A percentile compares a stretch with the other conserved stretches of the same genome.
Evolutionary conservation across 2,329 filamentous ascomycete species (phyloP).

Genomic region (Diaporthe velutina): DNA sequence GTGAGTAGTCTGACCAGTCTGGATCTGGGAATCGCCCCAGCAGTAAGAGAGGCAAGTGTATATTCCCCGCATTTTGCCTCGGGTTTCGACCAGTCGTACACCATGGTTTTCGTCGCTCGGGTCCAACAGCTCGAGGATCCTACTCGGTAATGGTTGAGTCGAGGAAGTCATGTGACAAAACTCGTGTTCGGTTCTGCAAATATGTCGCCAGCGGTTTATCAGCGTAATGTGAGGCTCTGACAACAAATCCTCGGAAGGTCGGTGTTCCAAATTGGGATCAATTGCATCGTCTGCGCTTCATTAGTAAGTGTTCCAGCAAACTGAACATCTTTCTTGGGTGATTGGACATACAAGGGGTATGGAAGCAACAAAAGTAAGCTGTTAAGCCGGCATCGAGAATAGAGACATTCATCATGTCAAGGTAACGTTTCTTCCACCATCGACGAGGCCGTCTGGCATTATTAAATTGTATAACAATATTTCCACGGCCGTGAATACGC

Average conservation of each 20-base stretch:
- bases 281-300: neutral
- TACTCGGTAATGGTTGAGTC: neutral
- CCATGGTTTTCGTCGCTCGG: accelerated
- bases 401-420: too few species aligned
- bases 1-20: neutral
- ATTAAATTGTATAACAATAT: too few species aligned
- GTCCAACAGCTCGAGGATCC: neutral
- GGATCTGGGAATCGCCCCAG: neutral
- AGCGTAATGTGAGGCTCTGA: neutral
- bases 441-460: too few species aligned
- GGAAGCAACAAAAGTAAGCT: neutral
- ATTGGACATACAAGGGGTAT: neutral
- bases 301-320: too few species aligned
- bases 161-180: neutral
- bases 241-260: neutral
- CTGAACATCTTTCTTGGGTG: neutral
- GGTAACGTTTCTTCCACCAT: too few species aligned
- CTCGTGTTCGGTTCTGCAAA: neutral
- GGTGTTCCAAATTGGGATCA: neutral
- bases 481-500: too few species aligned
- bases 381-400: too few species aligned
- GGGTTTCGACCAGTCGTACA: neutral
- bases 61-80: neutral
- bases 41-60: constrained; percentile 20
- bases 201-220: neutral